phyloP scores from a whole-genome alignment of 2,329 filamentous ascomycete genomes.

The Calonectria pseudoturangicola region DNA sequence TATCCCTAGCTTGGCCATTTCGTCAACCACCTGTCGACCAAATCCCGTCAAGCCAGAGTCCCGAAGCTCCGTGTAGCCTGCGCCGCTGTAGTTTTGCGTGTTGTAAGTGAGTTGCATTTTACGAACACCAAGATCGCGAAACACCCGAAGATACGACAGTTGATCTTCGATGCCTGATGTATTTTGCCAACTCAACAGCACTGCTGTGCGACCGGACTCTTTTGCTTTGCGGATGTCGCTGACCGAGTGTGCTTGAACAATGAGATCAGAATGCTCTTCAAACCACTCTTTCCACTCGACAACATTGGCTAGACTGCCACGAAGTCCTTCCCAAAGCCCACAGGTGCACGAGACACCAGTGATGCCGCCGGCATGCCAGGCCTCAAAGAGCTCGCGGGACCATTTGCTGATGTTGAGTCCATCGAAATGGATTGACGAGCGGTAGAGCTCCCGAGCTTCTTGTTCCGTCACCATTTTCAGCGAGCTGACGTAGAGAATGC shows the following conservation, averaged over 20 bases:
- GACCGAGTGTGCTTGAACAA: slow-evolving; percentile 61
- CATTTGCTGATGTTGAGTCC: slow-evolving; percentile 64
- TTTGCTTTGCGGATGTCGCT: slow-evolving; percentile 62
- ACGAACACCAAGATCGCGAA: slow-evolving; percentile 62
- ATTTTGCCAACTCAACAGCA: slow-evolving; percentile 64
- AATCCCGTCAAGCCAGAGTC: slow-evolving; percentile 62
- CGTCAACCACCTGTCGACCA: slow-evolving; percentile 57
- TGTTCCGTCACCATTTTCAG: slow-evolving; percentile 59
- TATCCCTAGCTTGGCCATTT: slow-evolving; percentile 61
- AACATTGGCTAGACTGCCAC: slow-evolving; percentile 61
- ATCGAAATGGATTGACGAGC: slow-evolving; percentile 62
- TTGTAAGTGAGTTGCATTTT: slow-evolving; percentile 67
- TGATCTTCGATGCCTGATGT: slow-evolving; percentile 64
- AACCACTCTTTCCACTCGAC: slow-evolving; percentile 66
- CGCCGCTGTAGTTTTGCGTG: slow-evolving; percentile 64
- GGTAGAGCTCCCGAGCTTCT: slow-evolving; percentile 61
- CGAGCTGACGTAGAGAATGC: too few species aligned
- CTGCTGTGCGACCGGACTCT: slow-evolving; percentile 59
- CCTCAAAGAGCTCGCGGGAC: slow-evolving; percentile 62
- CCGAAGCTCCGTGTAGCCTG: slow-evolving; percentile 61
- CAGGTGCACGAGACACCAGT: slow-evolving; percentile 64
- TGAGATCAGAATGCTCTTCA: slow-evolving; percentile 62
- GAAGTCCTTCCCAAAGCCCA: slow-evolving; percentile 63
- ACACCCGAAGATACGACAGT: slow-evolving; percentile 61
- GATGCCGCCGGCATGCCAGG: slow-evolving; percentile 62